Conservation (phyloP, 139 green algal species). For the Pedinophyceae sp. region DNA sequence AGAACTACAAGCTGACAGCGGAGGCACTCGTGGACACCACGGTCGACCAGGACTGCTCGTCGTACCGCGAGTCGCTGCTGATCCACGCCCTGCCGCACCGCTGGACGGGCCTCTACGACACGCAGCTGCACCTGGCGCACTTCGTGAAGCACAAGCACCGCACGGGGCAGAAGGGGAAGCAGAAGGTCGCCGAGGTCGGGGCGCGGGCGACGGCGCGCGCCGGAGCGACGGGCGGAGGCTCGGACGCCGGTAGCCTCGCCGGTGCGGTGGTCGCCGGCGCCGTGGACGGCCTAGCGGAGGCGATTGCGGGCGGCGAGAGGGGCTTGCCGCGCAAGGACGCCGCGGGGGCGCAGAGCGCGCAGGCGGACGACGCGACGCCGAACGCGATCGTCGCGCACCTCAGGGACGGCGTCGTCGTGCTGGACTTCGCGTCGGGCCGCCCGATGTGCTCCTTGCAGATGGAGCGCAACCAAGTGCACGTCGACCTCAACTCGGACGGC, state of each 20-base stretch:
- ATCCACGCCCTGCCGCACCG: conserved; percentile 1
- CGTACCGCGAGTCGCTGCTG: neutral
- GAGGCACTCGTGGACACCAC: neutral
- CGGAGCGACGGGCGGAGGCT: too few relatives aligned
- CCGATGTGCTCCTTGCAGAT: conserved; percentile 74
- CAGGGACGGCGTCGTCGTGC: conserved; percentile 72
- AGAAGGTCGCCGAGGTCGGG: too few relatives aligned
- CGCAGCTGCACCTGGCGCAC: conserved; percentile 49
- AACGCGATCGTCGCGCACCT: conserved; percentile 88
- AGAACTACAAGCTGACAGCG: neutral
- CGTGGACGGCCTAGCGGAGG: too few relatives aligned
- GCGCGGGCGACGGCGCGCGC: too few relatives aligned
- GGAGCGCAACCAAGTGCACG: conserved; percentile 52
- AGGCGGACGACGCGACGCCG: conserved; percentile 14
- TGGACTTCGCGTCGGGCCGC: conserved; percentile 57
- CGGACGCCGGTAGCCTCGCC: too few relatives aligned
- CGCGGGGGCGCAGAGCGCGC: too few relatives aligned
- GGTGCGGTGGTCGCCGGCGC: too few relatives aligned
- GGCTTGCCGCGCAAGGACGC: neutral
- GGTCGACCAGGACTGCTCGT: neutral
- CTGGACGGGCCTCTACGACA: conserved; percentile 46
- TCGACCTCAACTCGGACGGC: conserved; percentile 87
- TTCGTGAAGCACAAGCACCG: conserved; percentile 51
- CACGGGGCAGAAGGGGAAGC: conserved; percentile 17
- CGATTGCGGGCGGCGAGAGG: too few relatives aligned